Conservation (phyloP, 495 filamentous ascomycete genomes). For the Bathelium albidoporum region DNA sequence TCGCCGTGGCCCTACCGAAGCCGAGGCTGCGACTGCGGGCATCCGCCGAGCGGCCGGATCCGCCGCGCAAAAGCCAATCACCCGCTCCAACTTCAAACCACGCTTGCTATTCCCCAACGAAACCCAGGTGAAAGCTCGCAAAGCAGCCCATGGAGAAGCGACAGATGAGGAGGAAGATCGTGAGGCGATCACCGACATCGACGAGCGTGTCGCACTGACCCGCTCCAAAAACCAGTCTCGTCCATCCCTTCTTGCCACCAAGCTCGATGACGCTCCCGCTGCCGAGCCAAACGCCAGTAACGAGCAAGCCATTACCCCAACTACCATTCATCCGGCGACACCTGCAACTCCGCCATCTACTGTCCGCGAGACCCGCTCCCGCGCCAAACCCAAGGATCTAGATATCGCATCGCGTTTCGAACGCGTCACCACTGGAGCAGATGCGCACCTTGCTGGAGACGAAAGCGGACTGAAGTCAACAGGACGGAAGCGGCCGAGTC, state of each 20-base stretch:
- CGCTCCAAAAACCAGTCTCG: neutral
- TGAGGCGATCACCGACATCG: conserved; percentile 41
- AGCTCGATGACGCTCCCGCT: neutral
- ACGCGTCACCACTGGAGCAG: neutral
- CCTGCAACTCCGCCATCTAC: conserved; percentile 12
- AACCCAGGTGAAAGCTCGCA: conserved; percentile 27
- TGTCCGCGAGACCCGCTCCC: conserved; percentile 4
- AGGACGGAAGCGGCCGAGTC: conserved; percentile 10
- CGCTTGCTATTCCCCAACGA: conserved; percentile 69
- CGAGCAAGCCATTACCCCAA: conserved; percentile 2
- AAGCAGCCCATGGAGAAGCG: no score
- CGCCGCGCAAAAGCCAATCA: conserved; percentile 41
- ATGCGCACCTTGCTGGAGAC: neutral
- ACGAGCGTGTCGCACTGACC: conserved; percentile 15
- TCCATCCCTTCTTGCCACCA: no score
- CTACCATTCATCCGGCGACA: neutral
- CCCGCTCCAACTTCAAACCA: conserved; percentile 68
- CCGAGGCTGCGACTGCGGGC: conserved; percentile 34
- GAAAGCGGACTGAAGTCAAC: conserved; percentile 3
- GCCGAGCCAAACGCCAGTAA: neutral
- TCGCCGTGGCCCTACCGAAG: conserved; percentile 40
- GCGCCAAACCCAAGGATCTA: neutral
- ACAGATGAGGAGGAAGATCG: conserved; percentile 30
- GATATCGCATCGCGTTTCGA: neutral
- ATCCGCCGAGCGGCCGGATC: conserved; percentile 34